Base-by-base conservation (phyloP, 2,329 filamentous ascomycete species). In the Calonectria hawksworthii region DNA sequence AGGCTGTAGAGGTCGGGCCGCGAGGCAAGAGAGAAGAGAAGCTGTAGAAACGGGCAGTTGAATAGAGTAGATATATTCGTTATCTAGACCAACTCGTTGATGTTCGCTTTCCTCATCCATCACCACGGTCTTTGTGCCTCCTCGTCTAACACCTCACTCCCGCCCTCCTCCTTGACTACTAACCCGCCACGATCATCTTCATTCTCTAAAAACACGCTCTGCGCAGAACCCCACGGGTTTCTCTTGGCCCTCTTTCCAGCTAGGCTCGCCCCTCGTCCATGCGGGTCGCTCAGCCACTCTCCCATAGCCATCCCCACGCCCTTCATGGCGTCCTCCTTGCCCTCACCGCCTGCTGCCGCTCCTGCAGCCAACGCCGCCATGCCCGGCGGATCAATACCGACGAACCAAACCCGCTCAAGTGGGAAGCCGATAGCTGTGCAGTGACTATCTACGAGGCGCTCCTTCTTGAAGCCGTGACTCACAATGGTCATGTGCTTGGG, bases 391-490 rank as follows among this genome's bases (percentile, higher is more conserved):
- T 95, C 91, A 66, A 95, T 90, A 0, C 93, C 94, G 9, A 93
- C 78, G 69, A 92, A 93, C 0, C 61, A 66, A 0, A 92, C 86
- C 1, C 83, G 82, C 0, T 86, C 80, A 0, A 85, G 73, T 0
- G 89, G 87, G 67, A 90, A 92, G 0, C 88, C 88, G n/a, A 95
- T 86, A 18, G 93, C 93, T 8, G 83, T 85, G 77, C 92, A 91
- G 85, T 96, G 94, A 3, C 90, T 88, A 36, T 92, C 88, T 65
- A 93, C 84, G 30, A 95, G 90, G 1, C 94, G 88, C 11, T 85
- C 82, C 21, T 87, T 86, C 83, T 96, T 96, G 84, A 96, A 96
- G 8, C 85, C 90, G 81, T 95, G 93, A 77, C 92, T 93, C 51
- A 95, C 86, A 26, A 95, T 86, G 23, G 91, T 94, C 21, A 95